Evolutionary conservation across 2,329 filamentous ascomycete species (phyloP), one percentile per base, ranked within the genome.

Genomic region (Salinomyces thailandicus): DNA sequence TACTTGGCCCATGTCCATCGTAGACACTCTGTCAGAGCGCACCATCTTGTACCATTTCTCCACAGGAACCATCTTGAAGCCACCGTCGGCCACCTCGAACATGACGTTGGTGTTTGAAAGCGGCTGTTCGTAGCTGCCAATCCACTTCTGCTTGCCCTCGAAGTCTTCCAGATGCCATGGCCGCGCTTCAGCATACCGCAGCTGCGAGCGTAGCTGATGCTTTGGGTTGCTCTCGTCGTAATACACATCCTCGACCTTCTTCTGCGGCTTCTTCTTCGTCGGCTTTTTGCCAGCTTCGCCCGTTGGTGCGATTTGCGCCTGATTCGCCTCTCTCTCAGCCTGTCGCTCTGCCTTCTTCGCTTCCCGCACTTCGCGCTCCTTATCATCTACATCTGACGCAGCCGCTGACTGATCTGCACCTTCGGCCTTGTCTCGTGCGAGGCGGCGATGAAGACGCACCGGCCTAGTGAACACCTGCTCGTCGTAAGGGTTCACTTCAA

Each of bases 161-260:
- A 87, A 93, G 58, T 98, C 91, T 57, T 98, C 91, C 22, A 98
- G 62, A 58, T 95, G 87, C 91, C 91, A 98, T 5, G 91, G 91
- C 33, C 95, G 68, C 3, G 89, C 85, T 60, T 98, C 91, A 58
- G 96, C 91, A 48, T 96, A 98, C 45, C 87, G 73, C 28, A 79
- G 64, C 41, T 75, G 67, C 28, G 71, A 67, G 33, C 66, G 66
- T 41, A 81, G 62, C 76, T 77, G 66, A 71, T 93, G 71, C 73
- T 91, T 66, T 63, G 72, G 72, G 2, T 76, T 77, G 55, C 78
- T 75, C 39, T 93, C 83, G n/a, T 81, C 75, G 48, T 85, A 79
- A 54, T 84, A 86, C 15, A 93, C 82, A 51, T 86, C 84, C 45
- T 85, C 82, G 1, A 79, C 89, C 53, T 89, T 93, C 61, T 93